Conservation (phyloP, 495 filamentous ascomycete genomes). For the Cercophora samala region DNA sequence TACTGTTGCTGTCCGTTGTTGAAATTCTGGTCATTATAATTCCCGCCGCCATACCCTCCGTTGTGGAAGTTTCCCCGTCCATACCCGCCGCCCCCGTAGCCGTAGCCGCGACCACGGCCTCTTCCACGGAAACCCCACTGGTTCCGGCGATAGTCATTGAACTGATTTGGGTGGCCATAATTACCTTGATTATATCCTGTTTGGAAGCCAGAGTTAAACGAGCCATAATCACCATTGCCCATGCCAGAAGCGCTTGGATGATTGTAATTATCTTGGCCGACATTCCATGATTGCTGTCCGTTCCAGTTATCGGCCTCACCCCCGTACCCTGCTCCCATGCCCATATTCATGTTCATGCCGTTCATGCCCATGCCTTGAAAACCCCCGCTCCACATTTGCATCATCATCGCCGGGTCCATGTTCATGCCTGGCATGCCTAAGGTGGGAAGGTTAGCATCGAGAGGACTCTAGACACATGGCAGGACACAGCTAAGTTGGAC, state of each 20-base stretch:
- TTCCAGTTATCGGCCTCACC: slow-evolving; percentile 58
- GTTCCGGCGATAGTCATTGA: slow-evolving; percentile 61
- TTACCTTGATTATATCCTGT: slow-evolving; percentile 59
- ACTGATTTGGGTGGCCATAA: slow-evolving; percentile 56
- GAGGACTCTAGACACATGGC: neutral
- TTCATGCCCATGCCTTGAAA: slow-evolving; percentile 86
- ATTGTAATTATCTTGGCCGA: slow-evolving; percentile 67
- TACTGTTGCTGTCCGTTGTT: slow-evolving; percentile 18
- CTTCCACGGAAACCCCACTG: slow-evolving; percentile 52
- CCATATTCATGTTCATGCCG: slow-evolving; percentile 89
- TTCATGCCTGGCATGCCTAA: slow-evolving; percentile 73
- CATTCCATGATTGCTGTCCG: slow-evolving; percentile 72
- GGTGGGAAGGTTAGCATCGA: slow-evolving; percentile 20
- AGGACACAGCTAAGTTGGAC: slow-evolving; percentile 33
- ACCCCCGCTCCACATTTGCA: slow-evolving; percentile 83
- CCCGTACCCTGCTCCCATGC: slow-evolving; percentile 69
- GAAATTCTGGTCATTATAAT: slow-evolving; percentile 32
- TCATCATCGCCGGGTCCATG: slow-evolving; percentile 83
- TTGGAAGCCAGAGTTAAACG: slow-evolving; percentile 71
- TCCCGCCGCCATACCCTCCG: slow-evolving; percentile 26
- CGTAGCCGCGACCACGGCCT: slow-evolving; percentile 63
- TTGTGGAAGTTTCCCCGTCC: slow-evolving; percentile 49
- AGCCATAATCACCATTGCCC: slow-evolving; percentile 76
- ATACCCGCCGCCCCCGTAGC: slow-evolving; percentile 37
- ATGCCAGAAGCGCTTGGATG: slow-evolving; percentile 70